Evolutionary conservation across 2,329 filamentous ascomycete species (phyloP), one percentile per base, ranked within the genome.

Genomic region (Venturiaceae sp.): DNA sequence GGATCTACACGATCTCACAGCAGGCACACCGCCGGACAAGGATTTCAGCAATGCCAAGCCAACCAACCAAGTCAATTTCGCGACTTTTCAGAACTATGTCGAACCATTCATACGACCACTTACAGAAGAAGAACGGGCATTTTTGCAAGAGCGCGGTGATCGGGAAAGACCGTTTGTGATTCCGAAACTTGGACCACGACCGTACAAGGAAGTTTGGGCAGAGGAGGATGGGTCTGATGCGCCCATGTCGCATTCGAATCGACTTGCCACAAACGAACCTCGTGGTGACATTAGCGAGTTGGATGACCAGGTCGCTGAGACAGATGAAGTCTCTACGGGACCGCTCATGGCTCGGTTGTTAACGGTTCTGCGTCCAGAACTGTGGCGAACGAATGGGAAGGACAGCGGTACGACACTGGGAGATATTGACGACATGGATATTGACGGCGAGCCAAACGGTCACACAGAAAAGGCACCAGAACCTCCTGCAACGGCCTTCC

Each of bases 1-100:
- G 63, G 89, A 96, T 67, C 79, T 99, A 8, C 80, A 85, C 60
- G 86, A 96, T 67, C 78, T 94, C 64, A 95, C 95, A 63, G 88
- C 92, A 11, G 94, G 94, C 53, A 85, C 88, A 39, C 88, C 92
- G 1, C 92, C 94, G 1, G 92, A 97, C 71, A 91, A 90, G 70
- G 94, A 99, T 74, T 97, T 96, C 67, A 96, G 90, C 69, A 95
- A 84, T 68, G 87, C 90, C 34, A 99, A 97, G 70, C 91, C 92
- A 5, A 86, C 86, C 21, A 95, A 92, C 66, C 94, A 99, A 75
- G 94, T 97, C 70, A 92, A 88, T 69, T 94, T 94, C 63, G 87
- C 84, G 59, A 96, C 92, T 1, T 99, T 99, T 72, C 86, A 88
- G n/a, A 85, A 88, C 5, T 96, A 94, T 68, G 82, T 95, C 58